phyloP scores from a whole-genome alignment of 345 rosid genomes.

The Carallia pectinifolia region DNA sequence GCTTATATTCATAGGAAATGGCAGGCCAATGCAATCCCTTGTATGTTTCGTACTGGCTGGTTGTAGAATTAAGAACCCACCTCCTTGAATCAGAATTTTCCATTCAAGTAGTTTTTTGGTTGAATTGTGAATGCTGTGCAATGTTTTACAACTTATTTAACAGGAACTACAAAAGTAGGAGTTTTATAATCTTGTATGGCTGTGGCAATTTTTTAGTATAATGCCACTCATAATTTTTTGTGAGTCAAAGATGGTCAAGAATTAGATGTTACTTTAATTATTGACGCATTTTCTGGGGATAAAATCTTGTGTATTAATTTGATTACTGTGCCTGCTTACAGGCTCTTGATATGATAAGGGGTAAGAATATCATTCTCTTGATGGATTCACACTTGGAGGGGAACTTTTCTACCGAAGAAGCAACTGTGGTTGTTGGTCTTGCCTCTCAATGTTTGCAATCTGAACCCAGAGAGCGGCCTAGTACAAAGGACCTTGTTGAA shows the following conservation, averaged over 20 bases:
- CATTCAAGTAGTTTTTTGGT: neutral
- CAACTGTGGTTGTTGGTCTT: constrained; percentile 70
- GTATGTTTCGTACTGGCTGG: neutral
- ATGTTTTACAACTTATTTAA: no score
- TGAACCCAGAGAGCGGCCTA: constrained; percentile 96
- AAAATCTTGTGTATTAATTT: constrained; percentile 9
- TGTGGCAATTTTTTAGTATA: neutral
- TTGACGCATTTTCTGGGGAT: neutral
- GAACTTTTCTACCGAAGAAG: constrained; percentile 86
- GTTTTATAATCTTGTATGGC: no score
- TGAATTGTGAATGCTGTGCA: neutral
- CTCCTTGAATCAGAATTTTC: neutral
- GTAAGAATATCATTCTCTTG: constrained; percentile 61
- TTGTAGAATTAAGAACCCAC: neutral
- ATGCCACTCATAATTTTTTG: no score
- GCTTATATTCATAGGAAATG: neutral
- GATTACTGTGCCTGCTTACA: constrained; percentile 32
- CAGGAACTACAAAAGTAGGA: no score
- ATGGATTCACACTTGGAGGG: constrained; percentile 98
- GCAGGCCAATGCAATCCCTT: neutral
- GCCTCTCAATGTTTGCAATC: constrained; percentile 84
- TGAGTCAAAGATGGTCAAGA: neutral
- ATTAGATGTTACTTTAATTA: neutral
- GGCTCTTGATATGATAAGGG: constrained; percentile 96
- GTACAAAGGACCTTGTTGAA: constrained; percentile 67